Evolutionary conservation across 2,329 filamentous ascomycete genomes (phyloP).

Genomic region (Alternaria viburni): DNA sequence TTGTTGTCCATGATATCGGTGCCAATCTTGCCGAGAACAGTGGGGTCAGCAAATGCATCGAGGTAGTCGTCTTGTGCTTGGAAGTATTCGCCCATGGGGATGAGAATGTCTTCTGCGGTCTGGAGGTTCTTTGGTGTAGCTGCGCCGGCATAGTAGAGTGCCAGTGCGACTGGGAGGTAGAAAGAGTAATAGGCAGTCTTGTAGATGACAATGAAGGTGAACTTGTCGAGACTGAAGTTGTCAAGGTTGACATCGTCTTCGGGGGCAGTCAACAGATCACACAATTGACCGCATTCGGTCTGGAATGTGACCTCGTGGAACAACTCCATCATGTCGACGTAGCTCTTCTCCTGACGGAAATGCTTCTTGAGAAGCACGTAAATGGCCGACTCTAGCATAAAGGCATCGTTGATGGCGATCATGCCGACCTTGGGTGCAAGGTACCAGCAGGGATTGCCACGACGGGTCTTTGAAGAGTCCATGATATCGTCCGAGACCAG

Average conservation of each 20-base stretch:
- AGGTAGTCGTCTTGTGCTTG: conserved; percentile 99
- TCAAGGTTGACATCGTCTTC: conserved; percentile 91
- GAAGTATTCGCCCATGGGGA: conserved; percentile 98
- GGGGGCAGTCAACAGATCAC: conserved; percentile 92
- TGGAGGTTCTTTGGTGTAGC: conserved; percentile 89
- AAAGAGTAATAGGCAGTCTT: conserved; percentile 99
- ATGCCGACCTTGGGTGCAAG: conserved; percentile 86
- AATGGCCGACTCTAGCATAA: conserved; percentile 91
- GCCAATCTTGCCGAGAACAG: conserved; percentile 96
- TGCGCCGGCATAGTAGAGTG: conserved; percentile 82
- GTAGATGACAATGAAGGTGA: conserved; percentile 98
- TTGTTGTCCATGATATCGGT: conserved; percentile 99
- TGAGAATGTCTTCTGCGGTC: conserved; percentile 87
- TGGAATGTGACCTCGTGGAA: conserved; percentile 95
- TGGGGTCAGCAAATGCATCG: conserved; percentile 93
- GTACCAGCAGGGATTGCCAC: conserved; percentile 97
- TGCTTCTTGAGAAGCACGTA: conserved; percentile 92
- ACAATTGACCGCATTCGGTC: conserved; percentile 93
- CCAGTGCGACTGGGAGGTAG: conserved; percentile 93
- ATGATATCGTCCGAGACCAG: conserved; percentile 98
- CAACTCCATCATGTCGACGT: conserved; percentile 90
- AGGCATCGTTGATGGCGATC: conserved; percentile 97
- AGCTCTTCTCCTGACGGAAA: conserved; percentile 85
- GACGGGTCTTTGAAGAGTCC: conserved; percentile 93
- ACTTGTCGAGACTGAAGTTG: conserved; percentile 96